These are phyloP conservation scores for Haplographium delicatum DNA, from an alignment of 495 filamentous ascomycete species.

Conservation along the genomic window DNA sequence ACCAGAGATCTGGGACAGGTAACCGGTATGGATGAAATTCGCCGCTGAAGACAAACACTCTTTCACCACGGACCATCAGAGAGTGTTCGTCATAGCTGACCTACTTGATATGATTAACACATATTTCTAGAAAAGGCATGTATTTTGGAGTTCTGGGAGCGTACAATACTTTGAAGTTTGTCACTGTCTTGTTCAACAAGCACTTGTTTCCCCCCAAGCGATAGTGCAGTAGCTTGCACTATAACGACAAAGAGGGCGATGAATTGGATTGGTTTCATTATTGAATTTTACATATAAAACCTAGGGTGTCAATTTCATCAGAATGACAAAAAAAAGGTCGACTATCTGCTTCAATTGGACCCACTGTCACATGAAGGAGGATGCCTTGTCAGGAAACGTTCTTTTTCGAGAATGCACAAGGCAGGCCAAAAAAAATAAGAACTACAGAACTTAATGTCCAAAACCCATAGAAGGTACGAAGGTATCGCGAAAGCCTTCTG, in stretches of 20 bases:
- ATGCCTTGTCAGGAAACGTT: no score
- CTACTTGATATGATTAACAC: slow-evolving; percentile 26
- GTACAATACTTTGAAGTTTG: slow-evolving; percentile 23
- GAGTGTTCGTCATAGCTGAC: slow-evolving; percentile 77
- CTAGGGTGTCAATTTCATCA: no score
- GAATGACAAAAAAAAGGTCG: no score
- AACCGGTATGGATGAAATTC: slow-evolving; percentile 65
- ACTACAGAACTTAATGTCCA: no score
- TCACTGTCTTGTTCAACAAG: slow-evolving; percentile 18
- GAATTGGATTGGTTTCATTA: slow-evolving; percentile 18
- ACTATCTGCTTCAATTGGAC: no score
- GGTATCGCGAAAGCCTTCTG: no score
- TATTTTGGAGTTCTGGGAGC: not conserved
- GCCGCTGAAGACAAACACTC: slow-evolving; percentile 66
- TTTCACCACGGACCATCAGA: slow-evolving; percentile 64
- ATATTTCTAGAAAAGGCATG: not conserved
- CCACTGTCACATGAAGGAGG: no score
- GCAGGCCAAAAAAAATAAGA: no score
- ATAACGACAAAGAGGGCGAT: slow-evolving; percentile 10
- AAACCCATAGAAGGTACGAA: no score
- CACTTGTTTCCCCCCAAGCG: slow-evolving; percentile 21
- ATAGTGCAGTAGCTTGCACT: slow-evolving; percentile 17
- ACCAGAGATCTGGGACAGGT: slow-evolving; percentile 65
- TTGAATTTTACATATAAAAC: no score
- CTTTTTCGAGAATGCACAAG: no score